Base-by-base conservation (phyloP, 2,329 filamentous ascomycete genomes). In the Cladosporium sp. region DNA sequence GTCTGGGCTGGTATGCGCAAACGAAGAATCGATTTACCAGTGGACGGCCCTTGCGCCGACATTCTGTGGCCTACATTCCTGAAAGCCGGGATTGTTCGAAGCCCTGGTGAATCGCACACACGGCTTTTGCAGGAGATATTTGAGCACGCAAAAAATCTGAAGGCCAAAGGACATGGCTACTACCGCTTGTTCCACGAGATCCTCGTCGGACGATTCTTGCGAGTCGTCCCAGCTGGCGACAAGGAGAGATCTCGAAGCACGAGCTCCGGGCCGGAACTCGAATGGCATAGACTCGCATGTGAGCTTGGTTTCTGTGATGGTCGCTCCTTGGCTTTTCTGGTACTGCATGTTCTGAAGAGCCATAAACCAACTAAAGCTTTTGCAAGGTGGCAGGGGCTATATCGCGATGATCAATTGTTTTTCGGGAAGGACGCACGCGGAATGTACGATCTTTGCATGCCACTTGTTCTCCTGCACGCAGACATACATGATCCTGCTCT, bases 41-140 rank as follows among this genome's bases (percentile, higher is more conserved):
- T 71, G 2, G 67, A 70, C 14, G 78, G 79, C 21, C 62, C 67
- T n/a, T 69, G 79, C 5, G 80, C 81, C 21, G 73, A 78, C 10
- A 73, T 72, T 14, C 67, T 86, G 7, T 85, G 84, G 84, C 72
- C 72, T 0, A 78, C 75, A 0, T 80, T 85, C 57, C 68, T 84
- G 55, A 74, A 76, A 60, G 69, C 78, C 16, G 61, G 26, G n/a
- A 56, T 63, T 16, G 37, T 35, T 29, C 18, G 10, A 1, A n/a
- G 23, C 5, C 2, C 21, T 1, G 7, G n/a, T 5, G 23, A 14
- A 26, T 6, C 18, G 18, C 35, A 33, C 18, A n/a, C 28, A 18
- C 31, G 12, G 7, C 68, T 82, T 2, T 70, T 83, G 2, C 44
- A 73, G 6, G 70, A 77, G 12, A 68, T 84, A 11, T 72, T 80